These are phyloP conservation scores for Colletotrichum sp. DNA, from an alignment of 2,329 filamentous ascomycete species.

Conservation along the genomic window DNA sequence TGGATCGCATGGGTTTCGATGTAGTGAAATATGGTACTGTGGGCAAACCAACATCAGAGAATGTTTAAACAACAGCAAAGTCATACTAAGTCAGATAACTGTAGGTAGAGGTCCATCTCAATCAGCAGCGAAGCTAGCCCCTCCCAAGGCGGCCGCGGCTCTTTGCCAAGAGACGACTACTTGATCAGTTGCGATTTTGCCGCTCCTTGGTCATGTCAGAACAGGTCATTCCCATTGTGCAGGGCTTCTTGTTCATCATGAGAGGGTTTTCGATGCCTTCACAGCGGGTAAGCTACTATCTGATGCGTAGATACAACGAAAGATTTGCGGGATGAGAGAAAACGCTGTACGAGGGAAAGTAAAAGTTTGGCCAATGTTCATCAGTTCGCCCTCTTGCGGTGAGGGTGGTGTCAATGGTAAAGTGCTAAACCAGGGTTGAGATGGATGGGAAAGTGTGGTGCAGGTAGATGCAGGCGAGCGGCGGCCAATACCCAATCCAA, in stretches of 20 bases:
- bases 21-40: not conserved
- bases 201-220: not conserved
- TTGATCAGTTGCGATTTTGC: not conserved
- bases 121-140: not conserved
- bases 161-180: not conserved
- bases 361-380: not conserved
- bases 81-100: not conserved
- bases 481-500: not conserved
- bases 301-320: not conserved
- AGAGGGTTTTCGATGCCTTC: not conserved
- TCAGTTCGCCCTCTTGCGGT: not conserved
- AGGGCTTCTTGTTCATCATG: not conserved
- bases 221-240: not conserved
- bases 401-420: not conserved
- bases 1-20: not conserved
- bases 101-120: not conserved
- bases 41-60: not conserved
- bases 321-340: not conserved
- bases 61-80: not conserved
- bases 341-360: not conserved
- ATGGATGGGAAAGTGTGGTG: not conserved
- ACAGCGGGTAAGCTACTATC: not conserved
- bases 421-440: not conserved
- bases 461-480: not conserved
- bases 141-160: conserved; percentile 2